Evolutionary conservation across 768 basidiomycete species (phyloP), one percentile per base, ranked within the genome.

Genomic region (Lentinula boryana): DNA sequence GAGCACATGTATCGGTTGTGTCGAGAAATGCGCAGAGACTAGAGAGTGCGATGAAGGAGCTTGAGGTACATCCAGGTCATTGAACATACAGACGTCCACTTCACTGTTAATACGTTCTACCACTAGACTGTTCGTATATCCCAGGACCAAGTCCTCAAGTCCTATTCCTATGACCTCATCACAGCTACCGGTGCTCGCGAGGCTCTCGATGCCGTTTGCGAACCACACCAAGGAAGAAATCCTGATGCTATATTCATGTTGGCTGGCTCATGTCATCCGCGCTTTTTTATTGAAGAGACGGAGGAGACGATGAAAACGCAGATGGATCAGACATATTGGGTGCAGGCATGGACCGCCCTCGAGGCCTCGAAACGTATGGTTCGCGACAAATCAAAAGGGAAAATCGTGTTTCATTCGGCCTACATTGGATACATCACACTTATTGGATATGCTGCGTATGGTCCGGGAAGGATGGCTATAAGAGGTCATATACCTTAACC

Each of bases 1-100:
- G 95, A 0, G 92, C 93, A 0, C 80, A 92, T 64, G 87, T 95
- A 4, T 91, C 90, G 7, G 91, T 95, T 62, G 88, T 95, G 8
- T 93, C 93, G 6, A 80, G 93, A 10, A 84, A 88, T 56, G 78
- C 87, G 65, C 75, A 75, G 49, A 85, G 82, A 61, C 73, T 95
- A 8, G 79, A 84, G 56, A 75, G 72, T 16, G 89, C 92, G 0
- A 67, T 90, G 31, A 73, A 71, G 35, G 74, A 80, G 48, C 70
- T 95, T 31, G 86, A 94, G 80, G 93, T 89, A 58, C 36, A 81
- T 63, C 41, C 16, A 50, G 13, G 9, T 48, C 13, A 15, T 32
- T 52, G 16, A 16, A 15, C 51, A 52, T 9, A 51, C 27, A 27
- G 1, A 31, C 3, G 27, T 3, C 27, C 27, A 21, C 33, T 23